A percentile compares a stretch with the other conserved stretches of the same genome.
These are phyloP conservation scores for Ensete ventricosum DNA, from an alignment of 176 grass and related monocot species.

Conservation along the genomic window DNA sequence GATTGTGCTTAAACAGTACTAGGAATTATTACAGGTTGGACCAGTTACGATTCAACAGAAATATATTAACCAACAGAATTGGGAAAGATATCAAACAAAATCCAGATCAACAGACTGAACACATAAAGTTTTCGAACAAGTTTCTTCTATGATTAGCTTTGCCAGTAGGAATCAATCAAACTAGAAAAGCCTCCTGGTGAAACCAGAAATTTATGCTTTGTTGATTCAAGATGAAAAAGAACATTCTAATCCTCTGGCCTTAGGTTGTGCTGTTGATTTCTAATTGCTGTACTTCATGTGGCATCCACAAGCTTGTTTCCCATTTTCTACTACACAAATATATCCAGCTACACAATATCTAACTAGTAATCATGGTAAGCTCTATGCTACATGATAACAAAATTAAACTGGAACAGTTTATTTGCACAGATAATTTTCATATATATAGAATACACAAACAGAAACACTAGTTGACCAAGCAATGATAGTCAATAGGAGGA, in stretches of 20 bases:
- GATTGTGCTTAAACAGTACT: no score
- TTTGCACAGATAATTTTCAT: not conserved
- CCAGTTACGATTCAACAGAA: no score
- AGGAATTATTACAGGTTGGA: no score
- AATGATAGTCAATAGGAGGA: not conserved
- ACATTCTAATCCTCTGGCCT: not conserved
- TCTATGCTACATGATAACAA: not conserved
- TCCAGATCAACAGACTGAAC: no score
- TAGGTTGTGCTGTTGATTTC: not conserved
- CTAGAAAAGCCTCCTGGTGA: no score
- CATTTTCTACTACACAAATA: not conserved
- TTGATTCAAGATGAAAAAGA: not conserved
- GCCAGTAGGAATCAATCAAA: no score
- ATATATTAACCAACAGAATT: not conserved
- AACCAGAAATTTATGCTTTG: no score
- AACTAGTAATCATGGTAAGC: no score
- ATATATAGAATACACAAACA: not conserved
- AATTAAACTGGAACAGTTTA: not conserved
- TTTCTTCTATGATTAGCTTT: no score
- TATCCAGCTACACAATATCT: not conserved
- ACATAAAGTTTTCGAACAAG: no score
- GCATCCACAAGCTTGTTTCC: not conserved
- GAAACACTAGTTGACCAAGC: not conserved
- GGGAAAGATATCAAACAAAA: constrained; percentile 10
- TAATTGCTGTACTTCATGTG: not conserved